phyloP scores from a whole-genome alignment of 306 rosid genomes.

The Vicia villosa region DNA sequence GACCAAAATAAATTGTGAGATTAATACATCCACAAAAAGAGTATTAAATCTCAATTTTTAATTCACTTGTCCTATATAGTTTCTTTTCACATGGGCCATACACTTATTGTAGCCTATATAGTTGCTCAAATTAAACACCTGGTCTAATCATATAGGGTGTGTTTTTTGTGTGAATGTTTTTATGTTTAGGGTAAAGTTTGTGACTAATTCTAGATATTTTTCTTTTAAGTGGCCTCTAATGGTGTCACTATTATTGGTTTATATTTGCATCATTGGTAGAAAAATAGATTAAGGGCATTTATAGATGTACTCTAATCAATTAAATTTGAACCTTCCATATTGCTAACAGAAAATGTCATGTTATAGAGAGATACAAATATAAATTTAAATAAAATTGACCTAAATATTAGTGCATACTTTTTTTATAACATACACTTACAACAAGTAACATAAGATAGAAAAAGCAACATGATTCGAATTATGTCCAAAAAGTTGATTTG shows the following conservation, averaged over 20 bases:
- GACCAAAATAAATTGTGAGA: no score
- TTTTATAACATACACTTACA: no score
- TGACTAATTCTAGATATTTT: neutral
- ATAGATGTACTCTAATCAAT: neutral
- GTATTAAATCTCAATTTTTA: no score
- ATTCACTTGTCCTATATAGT: neutral
- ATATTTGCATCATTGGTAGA: neutral
- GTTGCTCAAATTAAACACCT: slow-evolving; percentile 5
- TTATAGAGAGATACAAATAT: no score
- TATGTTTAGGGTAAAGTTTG: slow-evolving; percentile 7
- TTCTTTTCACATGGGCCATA: slow-evolving; percentile 33
- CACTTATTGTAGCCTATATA: neutral
- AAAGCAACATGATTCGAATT: no score
- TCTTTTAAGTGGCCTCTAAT: neutral
- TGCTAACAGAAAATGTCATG: no score
- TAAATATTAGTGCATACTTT: no score
- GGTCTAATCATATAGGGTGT: neutral
- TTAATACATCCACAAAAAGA: no score
- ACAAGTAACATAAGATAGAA: no score
- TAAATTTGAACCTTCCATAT: neutral
- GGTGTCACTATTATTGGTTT: slow-evolving; percentile 8
- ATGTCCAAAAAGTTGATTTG: no score
- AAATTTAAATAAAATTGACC: no score
- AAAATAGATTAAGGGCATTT: neutral
- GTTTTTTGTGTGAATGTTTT: neutral